These are phyloP conservation scores for Blumeriella jaapii DNA, from an alignment of 2,329 filamentous ascomycete species.

Conservation along the genomic window DNA sequence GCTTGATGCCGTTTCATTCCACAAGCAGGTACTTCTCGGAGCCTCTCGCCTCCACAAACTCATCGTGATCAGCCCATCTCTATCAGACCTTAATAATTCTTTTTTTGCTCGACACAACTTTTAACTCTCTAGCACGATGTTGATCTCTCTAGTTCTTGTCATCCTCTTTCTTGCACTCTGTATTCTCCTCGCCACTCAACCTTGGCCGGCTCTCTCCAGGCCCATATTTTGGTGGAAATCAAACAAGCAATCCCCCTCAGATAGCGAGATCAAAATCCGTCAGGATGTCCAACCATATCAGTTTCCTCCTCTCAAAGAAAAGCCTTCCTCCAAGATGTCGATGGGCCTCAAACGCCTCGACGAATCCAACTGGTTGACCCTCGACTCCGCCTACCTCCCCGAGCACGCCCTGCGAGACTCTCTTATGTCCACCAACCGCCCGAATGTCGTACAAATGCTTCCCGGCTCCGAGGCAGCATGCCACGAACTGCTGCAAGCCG, in stretches of 20 bases:
- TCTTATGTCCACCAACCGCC: constrained; percentile 30
- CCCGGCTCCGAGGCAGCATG: constrained; percentile 35
- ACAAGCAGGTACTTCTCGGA: too few species aligned
- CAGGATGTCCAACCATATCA: constrained; percentile 15
- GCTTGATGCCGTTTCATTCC: constrained; percentile 3
- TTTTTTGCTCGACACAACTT: neutral
- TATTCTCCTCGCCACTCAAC: constrained; percentile 4
- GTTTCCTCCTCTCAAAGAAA: constrained; percentile 16
- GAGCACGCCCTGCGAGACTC: constrained; percentile 32
- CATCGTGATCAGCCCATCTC: constrained; percentile 3
- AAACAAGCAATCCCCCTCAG: neutral
- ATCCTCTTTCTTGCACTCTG: constrained; percentile 3
- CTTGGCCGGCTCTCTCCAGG: neutral
- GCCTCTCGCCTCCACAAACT: constrained; percentile 2
- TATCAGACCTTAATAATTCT: constrained; percentile 1
- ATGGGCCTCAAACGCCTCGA: constrained; percentile 38
- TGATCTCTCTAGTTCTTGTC: constrained; percentile 4
- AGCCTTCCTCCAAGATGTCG: constrained; percentile 27
- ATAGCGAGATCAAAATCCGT: constrained; percentile 8
- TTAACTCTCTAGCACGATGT: neutral
- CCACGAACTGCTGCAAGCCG: constrained; percentile 35
- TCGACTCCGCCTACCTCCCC: constrained; percentile 35
- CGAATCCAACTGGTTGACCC: constrained; percentile 34
- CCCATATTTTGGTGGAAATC: constrained; percentile 1
- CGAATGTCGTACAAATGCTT: constrained; percentile 34